Evolutionary conservation across 345 rosid genomes (phyloP).

Genomic region (Murraya koenigii): DNA sequence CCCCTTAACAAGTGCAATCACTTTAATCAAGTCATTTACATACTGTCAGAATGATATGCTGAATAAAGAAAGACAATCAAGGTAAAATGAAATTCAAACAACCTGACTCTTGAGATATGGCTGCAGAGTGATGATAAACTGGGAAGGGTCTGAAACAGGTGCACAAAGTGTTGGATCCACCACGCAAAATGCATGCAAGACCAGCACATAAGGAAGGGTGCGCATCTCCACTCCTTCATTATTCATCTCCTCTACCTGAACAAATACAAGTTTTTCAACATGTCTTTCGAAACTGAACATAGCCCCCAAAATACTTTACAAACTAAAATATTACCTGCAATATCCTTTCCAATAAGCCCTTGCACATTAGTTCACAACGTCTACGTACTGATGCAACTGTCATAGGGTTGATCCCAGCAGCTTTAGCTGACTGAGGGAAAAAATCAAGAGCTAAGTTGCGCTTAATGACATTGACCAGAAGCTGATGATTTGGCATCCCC

Average conservation of each 20-base stretch:
- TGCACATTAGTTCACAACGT: slow-evolving; percentile 97
- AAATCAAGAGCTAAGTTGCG: slow-evolving; percentile 94
- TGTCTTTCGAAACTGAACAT: slow-evolving; percentile 15
- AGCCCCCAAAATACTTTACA: slow-evolving; percentile 10
- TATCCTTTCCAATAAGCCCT: slow-evolving; percentile 89
- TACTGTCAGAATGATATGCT: background rate
- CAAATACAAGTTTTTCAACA: slow-evolving; percentile 15
- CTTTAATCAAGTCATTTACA: background rate
- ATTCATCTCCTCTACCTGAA: slow-evolving; percentile 87
- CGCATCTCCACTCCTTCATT: slow-evolving; percentile 57
- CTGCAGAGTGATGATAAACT: slow-evolving; percentile 88
- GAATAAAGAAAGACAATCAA: background rate
- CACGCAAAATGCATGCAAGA: slow-evolving; percentile 87
- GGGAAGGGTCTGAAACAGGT: slow-evolving; percentile 90
- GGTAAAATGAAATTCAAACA: slow-evolving; percentile 10
- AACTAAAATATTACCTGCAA: slow-evolving; percentile 61
- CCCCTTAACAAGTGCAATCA: background rate
- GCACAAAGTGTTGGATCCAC: slow-evolving; percentile 94
- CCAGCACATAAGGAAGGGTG: slow-evolving; percentile 80
- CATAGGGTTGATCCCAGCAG: slow-evolving; percentile 91
- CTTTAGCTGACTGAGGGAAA: slow-evolving; percentile 92
- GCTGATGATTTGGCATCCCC: slow-evolving; percentile 79
- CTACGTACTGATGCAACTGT: slow-evolving; percentile 79
- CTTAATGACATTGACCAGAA: slow-evolving; percentile 81
- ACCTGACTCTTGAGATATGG: slow-evolving; percentile 98